Conservation (phyloP, 768 basidiomycete genomes). For the Tulasnella sp. region DNA sequence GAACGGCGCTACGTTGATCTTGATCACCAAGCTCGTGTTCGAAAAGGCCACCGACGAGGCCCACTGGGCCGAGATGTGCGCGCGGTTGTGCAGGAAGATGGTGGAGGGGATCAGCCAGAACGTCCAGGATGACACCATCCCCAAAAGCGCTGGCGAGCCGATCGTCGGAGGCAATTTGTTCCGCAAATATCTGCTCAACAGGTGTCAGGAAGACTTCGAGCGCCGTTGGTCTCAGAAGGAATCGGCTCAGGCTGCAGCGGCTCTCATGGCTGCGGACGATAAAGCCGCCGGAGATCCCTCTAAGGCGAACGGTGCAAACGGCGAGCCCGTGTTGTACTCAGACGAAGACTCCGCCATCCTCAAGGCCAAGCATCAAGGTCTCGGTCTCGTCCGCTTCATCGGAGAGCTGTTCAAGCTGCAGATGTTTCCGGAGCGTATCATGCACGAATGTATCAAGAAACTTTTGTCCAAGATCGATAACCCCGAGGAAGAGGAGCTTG, state of each 20-base stretch:
- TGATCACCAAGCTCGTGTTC: too few relatives aligned
- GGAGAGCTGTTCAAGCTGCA: conserved; percentile 98
- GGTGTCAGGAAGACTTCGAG: conserved; percentile 98
- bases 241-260: conserved; percentile 79
- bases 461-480: conserved; percentile 82
- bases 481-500: conserved; percentile 97
- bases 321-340: conserved; percentile 77
- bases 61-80: too few relatives aligned
- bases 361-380: conserved; percentile 94
- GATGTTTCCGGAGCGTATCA: conserved; percentile 96
- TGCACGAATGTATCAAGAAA: conserved; percentile 98
- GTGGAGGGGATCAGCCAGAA: conserved; percentile 87
- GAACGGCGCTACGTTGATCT: too few relatives aligned
- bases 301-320: conserved; percentile 31
- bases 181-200: conserved; percentile 92
- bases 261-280: conserved; percentile 61
- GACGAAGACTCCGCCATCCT: conserved; percentile 95
- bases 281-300: too few relatives aligned
- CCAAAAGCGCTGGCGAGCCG: too few relatives aligned
- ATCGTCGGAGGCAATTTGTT: conserved; percentile 88
- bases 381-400: conserved; percentile 96
- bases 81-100: conserved; percentile 85
- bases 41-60: too few relatives aligned
- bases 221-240: conserved; percentile 90
- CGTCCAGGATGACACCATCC: conserved; percentile 66